These are phyloP conservation scores for Thelephora terrestris DNA, from an alignment of 1,284 basidiomycete genomes.

Conservation along the genomic window DNA sequence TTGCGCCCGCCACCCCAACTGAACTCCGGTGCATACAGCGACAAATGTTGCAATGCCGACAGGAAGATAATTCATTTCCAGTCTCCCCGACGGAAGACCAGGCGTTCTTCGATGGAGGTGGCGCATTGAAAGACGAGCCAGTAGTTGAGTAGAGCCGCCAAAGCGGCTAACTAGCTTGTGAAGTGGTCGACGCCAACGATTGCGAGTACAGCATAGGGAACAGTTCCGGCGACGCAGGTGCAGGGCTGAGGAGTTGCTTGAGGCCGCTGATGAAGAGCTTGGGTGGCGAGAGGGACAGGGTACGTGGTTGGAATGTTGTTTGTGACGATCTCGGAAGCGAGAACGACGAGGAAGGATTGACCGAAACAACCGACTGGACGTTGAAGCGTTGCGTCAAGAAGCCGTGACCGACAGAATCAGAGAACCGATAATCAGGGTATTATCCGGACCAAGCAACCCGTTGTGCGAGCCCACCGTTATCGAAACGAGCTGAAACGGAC, in stretches of 20 bases:
- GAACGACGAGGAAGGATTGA: constrained; percentile 19
- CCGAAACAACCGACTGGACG: constrained; percentile 21
- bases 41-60: constrained; percentile 21
- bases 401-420: constrained; percentile 19
- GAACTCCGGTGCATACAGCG: constrained; percentile 9
- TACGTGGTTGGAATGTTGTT: constrained; percentile 27
- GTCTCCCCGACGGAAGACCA: constrained; percentile 24
- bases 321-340: constrained; percentile 24
- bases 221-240: constrained; percentile 22
- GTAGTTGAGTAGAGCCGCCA: constrained; percentile 22
- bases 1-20: background rate
- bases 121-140: constrained; percentile 25
- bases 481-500: too few relatives aligned
- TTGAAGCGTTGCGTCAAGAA: constrained; percentile 18
- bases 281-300: constrained; percentile 24
- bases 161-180: constrained; percentile 23
- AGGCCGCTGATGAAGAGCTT: constrained; percentile 22
- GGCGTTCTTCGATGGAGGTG: constrained; percentile 26
- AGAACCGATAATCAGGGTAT: too few relatives aligned
- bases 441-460: too few relatives aligned
- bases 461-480: too few relatives aligned
- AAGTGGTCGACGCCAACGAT: constrained; percentile 26
- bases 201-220: constrained; percentile 25
- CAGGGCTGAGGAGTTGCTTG: constrained; percentile 27
- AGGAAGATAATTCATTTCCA: constrained; percentile 17